A percentile compares a stretch with the other conserved stretches of the same genome.
Evolutionary conservation across 202 grass and related monocot species (phyloP).

Genomic region (Panicum hallii): DNA sequence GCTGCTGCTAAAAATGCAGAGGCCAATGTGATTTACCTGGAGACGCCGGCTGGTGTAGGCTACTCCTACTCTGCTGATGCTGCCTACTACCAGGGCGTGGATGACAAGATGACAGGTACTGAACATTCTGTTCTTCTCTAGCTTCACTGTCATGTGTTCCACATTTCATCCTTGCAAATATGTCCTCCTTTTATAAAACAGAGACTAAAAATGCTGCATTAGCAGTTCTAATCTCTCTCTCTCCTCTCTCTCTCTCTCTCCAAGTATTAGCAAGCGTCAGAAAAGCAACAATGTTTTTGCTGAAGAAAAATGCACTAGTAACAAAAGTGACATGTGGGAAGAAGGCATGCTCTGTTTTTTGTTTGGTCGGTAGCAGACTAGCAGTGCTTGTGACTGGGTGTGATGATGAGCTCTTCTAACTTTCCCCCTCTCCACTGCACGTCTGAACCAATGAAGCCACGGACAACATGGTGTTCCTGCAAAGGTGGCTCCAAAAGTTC

Average conservation of each 20-base stretch:
- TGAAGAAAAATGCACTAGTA: not conserved
- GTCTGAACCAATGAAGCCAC: slow-evolving; percentile 61
- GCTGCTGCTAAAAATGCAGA: slow-evolving; percentile 45
- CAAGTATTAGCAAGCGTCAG: not conserved
- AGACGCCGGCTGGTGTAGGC: slow-evolving; percentile 93
- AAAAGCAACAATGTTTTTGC: not conserved
- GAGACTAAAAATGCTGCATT: not conserved
- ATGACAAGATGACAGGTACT: slow-evolving; percentile 96
- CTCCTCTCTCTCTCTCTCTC: too few species aligned
- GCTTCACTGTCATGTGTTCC: not conserved
- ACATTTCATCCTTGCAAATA: not conserved
- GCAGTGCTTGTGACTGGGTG: slow-evolving; percentile 18
- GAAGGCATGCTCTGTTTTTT: slow-evolving; percentile 22
- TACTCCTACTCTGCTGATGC: slow-evolving; percentile 89
- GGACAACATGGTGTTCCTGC: slow-evolving; percentile 91
- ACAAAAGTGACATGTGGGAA: not conserved
- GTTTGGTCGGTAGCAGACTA: not conserved
- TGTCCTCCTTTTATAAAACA: not conserved
- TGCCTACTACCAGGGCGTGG: slow-evolving; percentile 83
- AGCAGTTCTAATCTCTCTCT: not conserved
- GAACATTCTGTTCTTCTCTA: not conserved
- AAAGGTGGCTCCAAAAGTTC: slow-evolving; percentile 91
- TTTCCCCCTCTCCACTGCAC: slow-evolving; percentile 29
- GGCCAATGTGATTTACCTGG: slow-evolving; percentile 92
- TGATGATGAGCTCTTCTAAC: slow-evolving; percentile 45